Evolutionary conservation across 2,329 filamentous ascomycete species (phyloP), one percentile per base, ranked within the genome.

Genomic region (Pseudovirgaria hyperparasitica): DNA sequence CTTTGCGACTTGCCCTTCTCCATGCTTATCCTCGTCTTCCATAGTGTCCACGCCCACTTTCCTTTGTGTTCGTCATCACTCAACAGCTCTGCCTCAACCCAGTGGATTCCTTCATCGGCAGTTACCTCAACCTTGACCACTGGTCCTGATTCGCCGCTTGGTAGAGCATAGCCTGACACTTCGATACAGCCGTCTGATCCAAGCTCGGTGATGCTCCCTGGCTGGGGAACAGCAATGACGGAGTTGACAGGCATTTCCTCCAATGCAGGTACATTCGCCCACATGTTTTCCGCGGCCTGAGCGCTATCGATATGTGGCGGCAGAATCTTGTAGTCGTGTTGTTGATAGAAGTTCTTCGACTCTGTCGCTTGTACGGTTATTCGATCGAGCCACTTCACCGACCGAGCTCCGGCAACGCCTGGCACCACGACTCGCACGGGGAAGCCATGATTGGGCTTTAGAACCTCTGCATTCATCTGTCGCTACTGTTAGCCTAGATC

Each of bases 21-120:
- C 10, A 64, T 37, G 16, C 38, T 44, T n/a, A 69, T 44, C 9
- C 43, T 48, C 2, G 55, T 58, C 30, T 46, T 56, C 69, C 69
- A 74, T 19, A 74, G 41, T 23, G 58, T 57, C 70, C 69, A 74
- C 22, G 60, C 58, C 70, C 68, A 72, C 36, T 60, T 67, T 4
- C 35, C 35, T 3, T 42, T 27, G 6, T 34, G 29, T n/a, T 38
- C 32, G 4, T 41, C 26, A 6, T 34, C 27, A 12, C 26, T 29
- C 29, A 28, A 36, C 19, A 61, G 24, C 22, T 60, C 45, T 3
- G 67, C 65, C 29, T 65, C 53, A 5, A 48, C 41, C 68, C 68
- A 73, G 1, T 52, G 62, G 22, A 44, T 37, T 0, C 67, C 65
- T 11, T 52, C 57, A 40, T 72, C 65, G 1, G 38, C 49, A 4